Percentiles rank a stretch among this genome's conserved stretches.
Evolutionary conservation across 2,329 filamentous ascomycete species (phyloP).

Genomic region (Lachnellula hyalina): DNA sequence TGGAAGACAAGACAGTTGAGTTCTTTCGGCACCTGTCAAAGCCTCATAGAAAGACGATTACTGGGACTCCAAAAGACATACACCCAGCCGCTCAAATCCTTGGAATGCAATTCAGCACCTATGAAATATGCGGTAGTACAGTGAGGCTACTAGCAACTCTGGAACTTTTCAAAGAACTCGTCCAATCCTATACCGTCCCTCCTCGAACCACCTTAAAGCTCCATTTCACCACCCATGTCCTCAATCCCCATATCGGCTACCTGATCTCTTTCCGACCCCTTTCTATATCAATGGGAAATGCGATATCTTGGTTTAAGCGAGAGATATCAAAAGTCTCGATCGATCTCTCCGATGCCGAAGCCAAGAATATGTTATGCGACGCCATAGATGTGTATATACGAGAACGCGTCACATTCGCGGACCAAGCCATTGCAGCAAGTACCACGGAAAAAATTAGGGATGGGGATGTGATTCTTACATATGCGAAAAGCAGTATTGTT

Average conservation of each 20-base stretch:
- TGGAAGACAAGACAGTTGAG: slow-evolving; percentile 62
- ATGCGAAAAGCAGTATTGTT: slow-evolving; percentile 79
- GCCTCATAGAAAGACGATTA: slow-evolving; percentile 61
- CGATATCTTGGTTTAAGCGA: slow-evolving; percentile 90
- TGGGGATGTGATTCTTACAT: slow-evolving; percentile 80
- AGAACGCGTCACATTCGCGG: slow-evolving; percentile 82
- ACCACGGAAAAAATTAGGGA: slow-evolving; percentile 71
- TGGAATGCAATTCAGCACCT: slow-evolving; percentile 77
- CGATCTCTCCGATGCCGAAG: slow-evolving; percentile 72
- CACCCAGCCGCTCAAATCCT: slow-evolving; percentile 81
- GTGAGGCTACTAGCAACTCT: slow-evolving; percentile 83
- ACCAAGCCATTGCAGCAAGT: slow-evolving; percentile 75
- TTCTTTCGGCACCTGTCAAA: slow-evolving; percentile 79
- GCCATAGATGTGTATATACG: slow-evolving; percentile 86
- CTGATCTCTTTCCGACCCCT: slow-evolving; percentile 91
- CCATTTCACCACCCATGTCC: slow-evolving; percentile 83
- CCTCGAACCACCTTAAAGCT: slow-evolving; percentile 77
- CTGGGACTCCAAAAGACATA: slow-evolving; percentile 63
- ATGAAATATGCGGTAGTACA: slow-evolving; percentile 83
- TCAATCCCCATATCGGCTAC: slow-evolving; percentile 94
- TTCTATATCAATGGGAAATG: slow-evolving; percentile 95
- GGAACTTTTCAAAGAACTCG: slow-evolving; percentile 86
- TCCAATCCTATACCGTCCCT: slow-evolving; percentile 88
- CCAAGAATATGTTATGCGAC: slow-evolving; percentile 71
- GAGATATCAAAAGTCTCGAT: slow-evolving; percentile 88